Evolutionary conservation across 1,284 basidiomycete genomes (phyloP).

Genomic region (Papiliotrema terrestris): DNA sequence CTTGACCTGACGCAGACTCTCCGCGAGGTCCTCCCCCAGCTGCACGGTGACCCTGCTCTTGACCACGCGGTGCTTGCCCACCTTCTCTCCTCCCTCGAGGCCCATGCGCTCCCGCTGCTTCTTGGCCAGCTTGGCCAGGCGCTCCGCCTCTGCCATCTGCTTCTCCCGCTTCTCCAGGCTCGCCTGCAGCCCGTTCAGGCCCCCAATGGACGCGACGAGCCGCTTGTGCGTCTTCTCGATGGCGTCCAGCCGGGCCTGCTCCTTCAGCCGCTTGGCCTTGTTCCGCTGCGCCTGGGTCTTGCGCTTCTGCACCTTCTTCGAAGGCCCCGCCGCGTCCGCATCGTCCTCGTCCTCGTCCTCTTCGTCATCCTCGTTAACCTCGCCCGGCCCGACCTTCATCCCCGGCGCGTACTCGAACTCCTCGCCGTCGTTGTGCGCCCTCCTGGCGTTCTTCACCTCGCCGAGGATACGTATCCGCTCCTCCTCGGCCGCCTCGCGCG

Average conservation of each 20-base stretch:
- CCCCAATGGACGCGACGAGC: slow-evolving; percentile 27
- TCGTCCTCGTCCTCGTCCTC: slow-evolving; percentile 38
- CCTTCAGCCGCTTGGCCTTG: slow-evolving; percentile 31
- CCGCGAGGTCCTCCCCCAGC: slow-evolving; percentile 84
- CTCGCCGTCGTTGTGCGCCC: slow-evolving; percentile 31
- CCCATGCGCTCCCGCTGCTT: slow-evolving; percentile 59
- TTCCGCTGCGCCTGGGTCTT: slow-evolving; percentile 60
- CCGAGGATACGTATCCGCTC: slow-evolving; percentile 52
- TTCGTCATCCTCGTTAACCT: slow-evolving; percentile 46
- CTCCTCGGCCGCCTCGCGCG: slow-evolving; percentile 58
- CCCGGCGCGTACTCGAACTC: slow-evolving; percentile 49
- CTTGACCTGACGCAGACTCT: slow-evolving; percentile 81
- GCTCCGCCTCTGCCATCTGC: slow-evolving; percentile 25
- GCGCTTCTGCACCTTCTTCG: slow-evolving; percentile 55
- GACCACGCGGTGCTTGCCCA: slow-evolving; percentile 74
- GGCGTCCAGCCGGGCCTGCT: slow-evolving; percentile 15
- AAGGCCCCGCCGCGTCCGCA: slow-evolving; percentile 33
- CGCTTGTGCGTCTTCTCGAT: slow-evolving; percentile 22
- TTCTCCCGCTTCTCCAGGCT: slow-evolving; percentile 23
- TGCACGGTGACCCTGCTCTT: slow-evolving; percentile 75
- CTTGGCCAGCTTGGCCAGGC: slow-evolving; percentile 50
- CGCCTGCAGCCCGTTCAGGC: slow-evolving; percentile 25
- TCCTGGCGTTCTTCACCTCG: slow-evolving; percentile 57
- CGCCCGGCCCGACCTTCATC: slow-evolving; percentile 59
- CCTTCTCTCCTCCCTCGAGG: slow-evolving; percentile 56